A percentile compares a stretch with the other conserved stretches of the same genome.
phyloP scores from a whole-genome alignment of 129 eudicot species.

The Helichrysum umbraculigerum region DNA sequence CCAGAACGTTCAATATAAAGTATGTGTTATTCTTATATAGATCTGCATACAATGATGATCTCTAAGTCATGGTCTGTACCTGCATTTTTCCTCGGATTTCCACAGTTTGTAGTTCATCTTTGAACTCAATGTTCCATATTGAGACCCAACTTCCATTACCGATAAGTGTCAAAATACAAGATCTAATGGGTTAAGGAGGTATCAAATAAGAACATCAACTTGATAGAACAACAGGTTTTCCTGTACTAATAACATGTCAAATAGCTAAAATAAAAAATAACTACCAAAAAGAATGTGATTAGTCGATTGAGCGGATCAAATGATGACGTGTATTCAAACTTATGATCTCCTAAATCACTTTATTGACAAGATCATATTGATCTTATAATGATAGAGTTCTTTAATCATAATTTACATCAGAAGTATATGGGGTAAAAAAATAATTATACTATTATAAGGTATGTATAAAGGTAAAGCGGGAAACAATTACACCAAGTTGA shows the following conservation, averaged over 20 bases:
- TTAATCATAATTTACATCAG: not conserved
- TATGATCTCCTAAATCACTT: not conserved
- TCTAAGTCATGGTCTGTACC: constrained; percentile 44
- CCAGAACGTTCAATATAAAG: constrained; percentile 45
- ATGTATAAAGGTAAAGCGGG: not conserved
- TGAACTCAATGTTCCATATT: constrained; percentile 83
- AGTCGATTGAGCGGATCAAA: not conserved
- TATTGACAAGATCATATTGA: too few relatives aligned
- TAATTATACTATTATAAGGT: not conserved
- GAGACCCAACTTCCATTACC: constrained; percentile 98
- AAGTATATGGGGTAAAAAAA: not conserved
- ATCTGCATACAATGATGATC: not conserved
- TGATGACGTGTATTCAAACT: not conserved
- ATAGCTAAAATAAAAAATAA: not conserved
- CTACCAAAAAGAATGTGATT: not conserved
- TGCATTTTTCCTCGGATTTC: constrained; percentile 89
- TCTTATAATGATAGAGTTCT: too few relatives aligned
- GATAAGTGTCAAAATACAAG: constrained; percentile 17
- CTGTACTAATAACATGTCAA: not conserved
- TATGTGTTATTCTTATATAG: constrained; percentile 5
- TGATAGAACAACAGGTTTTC: not conserved
- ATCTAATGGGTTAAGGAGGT: not conserved
- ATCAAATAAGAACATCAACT: not conserved
- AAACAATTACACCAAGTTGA: not conserved
- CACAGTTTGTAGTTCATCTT: constrained; percentile 73